These are phyloP conservation scores for Dillenia turbinata DNA, from an alignment of 164 flowering plant genomes.

Conservation along the genomic window DNA sequence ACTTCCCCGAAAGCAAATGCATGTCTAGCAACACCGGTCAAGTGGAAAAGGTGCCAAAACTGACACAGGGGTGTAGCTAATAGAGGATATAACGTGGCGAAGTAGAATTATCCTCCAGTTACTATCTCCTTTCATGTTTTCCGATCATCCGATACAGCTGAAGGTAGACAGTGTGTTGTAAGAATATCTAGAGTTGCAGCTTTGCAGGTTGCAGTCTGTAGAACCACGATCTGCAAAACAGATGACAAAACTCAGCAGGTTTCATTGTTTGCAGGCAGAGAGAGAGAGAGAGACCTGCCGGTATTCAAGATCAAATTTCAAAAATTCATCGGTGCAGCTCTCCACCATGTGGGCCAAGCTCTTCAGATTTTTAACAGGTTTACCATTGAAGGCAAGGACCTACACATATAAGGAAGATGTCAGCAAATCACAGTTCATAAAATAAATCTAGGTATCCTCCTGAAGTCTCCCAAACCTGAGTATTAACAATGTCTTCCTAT, in stretches of 20 bases:
- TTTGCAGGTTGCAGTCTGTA: constrained; percentile 12
- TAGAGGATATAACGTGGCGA: too few species aligned
- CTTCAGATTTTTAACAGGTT: constrained; percentile 79
- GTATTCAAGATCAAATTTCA: constrained; percentile 80
- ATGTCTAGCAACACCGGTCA: too few species aligned
- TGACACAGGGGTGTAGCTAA: too few species aligned
- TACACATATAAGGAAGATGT: constrained; percentile 13
- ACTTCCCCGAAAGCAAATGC: too few species aligned
- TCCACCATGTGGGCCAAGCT: constrained; percentile 84
- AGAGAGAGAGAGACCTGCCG: constrained; percentile 43
- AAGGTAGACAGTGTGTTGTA: constrained; percentile 13
- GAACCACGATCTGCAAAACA: constrained; percentile 10
- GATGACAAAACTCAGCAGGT: too few species aligned
- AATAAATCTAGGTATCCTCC: not conserved
- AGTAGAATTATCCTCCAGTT: too few species aligned
- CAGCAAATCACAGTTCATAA: too few species aligned
- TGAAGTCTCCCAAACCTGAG: constrained; percentile 48
- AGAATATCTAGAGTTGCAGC: constrained; percentile 15
- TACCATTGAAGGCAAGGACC: constrained; percentile 81
- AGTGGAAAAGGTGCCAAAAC: too few species aligned
- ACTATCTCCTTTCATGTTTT: constrained; percentile 1
- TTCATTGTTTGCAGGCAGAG: too few species aligned
- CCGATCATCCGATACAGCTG: constrained; percentile 15
- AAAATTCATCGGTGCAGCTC: constrained; percentile 60
- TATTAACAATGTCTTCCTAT: constrained; percentile 87